Conservation (phyloP, 2,329 filamentous ascomycete genomes). For the Arthrobotrys musiformis region DNA sequence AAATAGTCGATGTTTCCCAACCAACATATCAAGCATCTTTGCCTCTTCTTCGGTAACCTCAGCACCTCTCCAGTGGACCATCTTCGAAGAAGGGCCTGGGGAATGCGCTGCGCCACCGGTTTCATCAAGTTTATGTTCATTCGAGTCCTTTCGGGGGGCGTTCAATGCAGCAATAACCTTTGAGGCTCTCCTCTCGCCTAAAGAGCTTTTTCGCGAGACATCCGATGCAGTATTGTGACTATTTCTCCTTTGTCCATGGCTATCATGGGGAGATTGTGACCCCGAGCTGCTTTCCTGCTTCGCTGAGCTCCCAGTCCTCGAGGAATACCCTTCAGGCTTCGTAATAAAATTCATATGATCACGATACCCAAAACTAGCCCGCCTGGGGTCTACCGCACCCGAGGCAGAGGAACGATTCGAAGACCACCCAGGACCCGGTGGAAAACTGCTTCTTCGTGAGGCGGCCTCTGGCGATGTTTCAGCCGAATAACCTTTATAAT, state of each 20-base stretch:
- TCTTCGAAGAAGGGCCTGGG: slow-evolving; percentile 3
- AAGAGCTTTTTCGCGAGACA: slow-evolving; percentile 30
- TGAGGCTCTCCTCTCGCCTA: slow-evolving; percentile 45
- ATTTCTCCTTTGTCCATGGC: background rate
- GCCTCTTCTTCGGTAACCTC: slow-evolving; percentile 51
- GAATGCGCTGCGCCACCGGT: background rate
- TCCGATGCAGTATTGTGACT: background rate
- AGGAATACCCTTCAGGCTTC: slow-evolving; percentile 47
- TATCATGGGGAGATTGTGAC: background rate
- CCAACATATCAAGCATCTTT: slow-evolving; percentile 49
- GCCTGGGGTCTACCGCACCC: slow-evolving; percentile 1
- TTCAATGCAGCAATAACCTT: slow-evolving; percentile 41
- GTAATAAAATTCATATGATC: slow-evolving; percentile 51
- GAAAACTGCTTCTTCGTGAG: slow-evolving; percentile 38
- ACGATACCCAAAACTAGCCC: slow-evolving; percentile 47
- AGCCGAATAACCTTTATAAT: slow-evolving; percentile 36
- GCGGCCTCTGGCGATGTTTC: background rate
- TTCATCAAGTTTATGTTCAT: slow-evolving; percentile 10
- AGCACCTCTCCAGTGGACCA: slow-evolving; percentile 48
- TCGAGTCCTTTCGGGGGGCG: slow-evolving; percentile 22
- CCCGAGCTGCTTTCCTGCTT: slow-evolving; percentile 26
- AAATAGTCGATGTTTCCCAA: slow-evolving; percentile 42
- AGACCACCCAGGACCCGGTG: slow-evolving; percentile 25
- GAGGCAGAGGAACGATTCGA: slow-evolving; percentile 26
- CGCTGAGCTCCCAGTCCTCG: slow-evolving; percentile 19